phyloP scores from a whole-genome alignment of 768 basidiomycete genomes.

The Lepiota brunneoincarnata region DNA sequence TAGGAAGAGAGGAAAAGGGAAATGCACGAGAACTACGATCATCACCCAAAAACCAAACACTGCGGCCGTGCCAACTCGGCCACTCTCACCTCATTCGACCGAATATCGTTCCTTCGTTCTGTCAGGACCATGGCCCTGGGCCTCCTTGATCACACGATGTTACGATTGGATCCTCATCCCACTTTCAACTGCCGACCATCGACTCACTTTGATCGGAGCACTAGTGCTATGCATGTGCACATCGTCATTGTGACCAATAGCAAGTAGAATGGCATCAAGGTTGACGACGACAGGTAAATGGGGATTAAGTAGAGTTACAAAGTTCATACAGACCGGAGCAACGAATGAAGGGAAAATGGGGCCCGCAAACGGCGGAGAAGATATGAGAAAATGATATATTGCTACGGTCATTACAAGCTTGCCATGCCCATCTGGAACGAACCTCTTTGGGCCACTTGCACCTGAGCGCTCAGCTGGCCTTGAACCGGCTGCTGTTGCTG shows the following conservation, averaged over 20 bases:
- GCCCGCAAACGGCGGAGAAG: constrained; percentile 10
- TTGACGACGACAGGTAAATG: constrained; percentile 15
- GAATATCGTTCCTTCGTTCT: neutral
- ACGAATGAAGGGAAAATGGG: constrained; percentile 5
- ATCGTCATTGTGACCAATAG: constrained; percentile 3
- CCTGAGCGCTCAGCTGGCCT: constrained; percentile 38
- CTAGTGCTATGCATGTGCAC: neutral
- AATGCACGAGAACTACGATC: constrained; percentile 16
- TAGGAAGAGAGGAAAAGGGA: neutral
- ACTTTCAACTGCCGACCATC: neutral
- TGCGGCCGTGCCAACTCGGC: neutral
- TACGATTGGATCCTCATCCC: neutral
- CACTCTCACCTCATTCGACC: neutral
- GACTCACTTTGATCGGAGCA: neutral
- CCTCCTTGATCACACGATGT: too few relatives aligned
- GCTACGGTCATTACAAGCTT: constrained; percentile 35
- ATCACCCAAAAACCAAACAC: constrained; percentile 23
- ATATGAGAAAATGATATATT: constrained; percentile 14
- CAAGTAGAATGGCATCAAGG: constrained; percentile 12
- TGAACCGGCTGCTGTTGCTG: constrained; percentile 10
- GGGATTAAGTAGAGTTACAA: constrained; percentile 19
- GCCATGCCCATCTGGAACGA: constrained; percentile 54
- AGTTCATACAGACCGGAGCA: constrained; percentile 16
- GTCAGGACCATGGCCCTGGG: too few relatives aligned
- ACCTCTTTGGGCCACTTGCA: constrained; percentile 35